Percentiles rank a stretch among this genome's conserved stretches.
phyloP scores from a whole-genome alignment of 441 rosid species.

The Eutrema salsugineum region DNA sequence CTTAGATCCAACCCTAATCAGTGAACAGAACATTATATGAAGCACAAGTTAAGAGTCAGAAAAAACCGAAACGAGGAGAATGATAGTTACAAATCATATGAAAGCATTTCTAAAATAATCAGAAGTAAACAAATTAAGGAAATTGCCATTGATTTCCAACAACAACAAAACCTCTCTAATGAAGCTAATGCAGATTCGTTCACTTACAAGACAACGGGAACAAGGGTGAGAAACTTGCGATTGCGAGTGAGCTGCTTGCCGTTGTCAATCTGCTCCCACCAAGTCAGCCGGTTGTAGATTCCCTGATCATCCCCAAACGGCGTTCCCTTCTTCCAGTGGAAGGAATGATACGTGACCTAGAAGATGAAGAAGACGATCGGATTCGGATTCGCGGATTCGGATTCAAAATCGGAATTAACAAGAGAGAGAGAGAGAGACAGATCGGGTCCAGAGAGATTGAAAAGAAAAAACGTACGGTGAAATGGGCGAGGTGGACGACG shows the following conservation, averaged over 20 bases:
- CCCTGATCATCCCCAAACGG: constrained; percentile 95
- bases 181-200: too few relatives aligned
- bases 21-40: too few relatives aligned
- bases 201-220: constrained; percentile 80
- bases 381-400: background rate
- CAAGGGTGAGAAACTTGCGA: constrained; percentile 79
- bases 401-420: background rate
- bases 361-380: background rate
- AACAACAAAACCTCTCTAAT: too few relatives aligned
- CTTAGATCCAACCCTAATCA: background rate
- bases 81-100: too few relatives aligned
- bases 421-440: background rate
- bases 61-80: background rate
- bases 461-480: constrained; percentile 8
- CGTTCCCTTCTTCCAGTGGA: constrained; percentile 97
- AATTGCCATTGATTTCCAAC: too few relatives aligned
- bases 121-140: too few relatives aligned
- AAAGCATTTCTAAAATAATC: too few relatives aligned
- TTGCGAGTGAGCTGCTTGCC: constrained; percentile 91
- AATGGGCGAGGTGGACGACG: constrained; percentile 61
- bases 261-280: constrained; percentile 97
- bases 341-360: constrained; percentile 86
- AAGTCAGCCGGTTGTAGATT: constrained; percentile 75
- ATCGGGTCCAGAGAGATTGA: background rate
- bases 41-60: too few relatives aligned